These are phyloP conservation scores for Yamadazyma philogaea DNA, from an alignment of 805 yeast genomes.

Conservation along the genomic window DNA sequence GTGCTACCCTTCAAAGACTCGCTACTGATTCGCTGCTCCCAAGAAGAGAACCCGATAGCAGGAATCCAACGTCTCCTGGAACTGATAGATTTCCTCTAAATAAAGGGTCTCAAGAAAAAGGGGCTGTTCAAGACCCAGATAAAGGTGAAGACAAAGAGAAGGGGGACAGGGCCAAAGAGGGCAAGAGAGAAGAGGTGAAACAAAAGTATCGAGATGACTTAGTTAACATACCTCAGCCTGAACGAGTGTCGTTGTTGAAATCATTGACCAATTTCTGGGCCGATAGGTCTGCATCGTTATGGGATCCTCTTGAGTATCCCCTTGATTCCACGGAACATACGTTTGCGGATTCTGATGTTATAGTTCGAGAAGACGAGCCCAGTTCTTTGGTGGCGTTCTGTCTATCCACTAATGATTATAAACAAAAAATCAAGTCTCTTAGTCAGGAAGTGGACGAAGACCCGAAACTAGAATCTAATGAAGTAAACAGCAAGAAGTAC, in stretches of 20 bases:
- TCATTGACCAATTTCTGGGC: constrained; percentile 94
- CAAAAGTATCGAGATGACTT: constrained; percentile 7
- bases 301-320: constrained; percentile 91
- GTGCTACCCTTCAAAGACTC: constrained; percentile 3
- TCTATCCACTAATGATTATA: constrained; percentile 78
- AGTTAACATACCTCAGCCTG: constrained; percentile 42
- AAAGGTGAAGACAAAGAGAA: constrained; percentile 5
- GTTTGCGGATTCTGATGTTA: constrained; percentile 89
- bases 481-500: constrained; percentile 30
- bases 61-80: neutral
- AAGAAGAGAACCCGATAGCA: neutral
- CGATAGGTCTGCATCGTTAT: constrained; percentile 88
- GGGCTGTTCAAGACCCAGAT: neutral
- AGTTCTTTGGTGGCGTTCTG: constrained; percentile 93
- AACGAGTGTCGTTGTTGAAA: constrained; percentile 73
- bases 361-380: constrained; percentile 95
- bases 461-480: constrained; percentile 12
- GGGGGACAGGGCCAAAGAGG: neutral
- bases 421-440: constrained; percentile 50
- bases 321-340: constrained; percentile 78
- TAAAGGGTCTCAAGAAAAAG: constrained; percentile 1
- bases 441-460: constrained; percentile 12
- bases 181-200: neutral
- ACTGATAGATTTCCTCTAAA: neutral
- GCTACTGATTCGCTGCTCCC: constrained; percentile 7